These are phyloP conservation scores for Hanseniaspora uvarum DNA, from an alignment of 1,139 yeast genomes.

Conservation along the genomic window DNA sequence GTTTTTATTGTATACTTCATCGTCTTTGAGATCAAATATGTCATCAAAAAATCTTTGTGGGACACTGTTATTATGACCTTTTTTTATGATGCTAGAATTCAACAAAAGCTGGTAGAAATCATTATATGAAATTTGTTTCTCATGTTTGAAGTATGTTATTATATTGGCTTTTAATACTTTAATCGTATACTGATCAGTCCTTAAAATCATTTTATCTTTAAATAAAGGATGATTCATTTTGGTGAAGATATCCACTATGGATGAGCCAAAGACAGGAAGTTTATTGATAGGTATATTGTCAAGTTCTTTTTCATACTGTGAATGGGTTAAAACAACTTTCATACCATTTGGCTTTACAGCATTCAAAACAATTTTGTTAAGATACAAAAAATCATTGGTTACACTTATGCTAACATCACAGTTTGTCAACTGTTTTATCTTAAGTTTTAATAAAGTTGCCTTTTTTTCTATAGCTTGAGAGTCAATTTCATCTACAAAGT, in stretches of 20 bases:
- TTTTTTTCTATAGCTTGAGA: neutral
- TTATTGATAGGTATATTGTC: constrained; percentile 2
- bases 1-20: neutral
- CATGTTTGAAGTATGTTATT: neutral
- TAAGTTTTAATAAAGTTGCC: neutral
- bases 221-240: neutral
- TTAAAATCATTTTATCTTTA: neutral
- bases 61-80: neutral
- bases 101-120: neutral
- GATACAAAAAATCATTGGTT: constrained; percentile 11
- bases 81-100: neutral
- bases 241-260: neutral
- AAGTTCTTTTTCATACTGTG: neutral
- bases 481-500: neutral
- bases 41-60: constrained; percentile 2
- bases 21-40: neutral
- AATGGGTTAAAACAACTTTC: neutral
- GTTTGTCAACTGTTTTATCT: constrained; percentile 8
- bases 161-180: neutral
- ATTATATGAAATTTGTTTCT: neutral
- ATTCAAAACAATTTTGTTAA: constrained; percentile 6
- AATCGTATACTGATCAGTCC: neutral
- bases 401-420: constrained; percentile 6
- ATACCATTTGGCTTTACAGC: constrained; percentile 6
- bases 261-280: constrained; percentile 1